Evolutionary conservation across 805 yeast species (phyloP).

Genomic region (Grigorovia humatica): DNA sequence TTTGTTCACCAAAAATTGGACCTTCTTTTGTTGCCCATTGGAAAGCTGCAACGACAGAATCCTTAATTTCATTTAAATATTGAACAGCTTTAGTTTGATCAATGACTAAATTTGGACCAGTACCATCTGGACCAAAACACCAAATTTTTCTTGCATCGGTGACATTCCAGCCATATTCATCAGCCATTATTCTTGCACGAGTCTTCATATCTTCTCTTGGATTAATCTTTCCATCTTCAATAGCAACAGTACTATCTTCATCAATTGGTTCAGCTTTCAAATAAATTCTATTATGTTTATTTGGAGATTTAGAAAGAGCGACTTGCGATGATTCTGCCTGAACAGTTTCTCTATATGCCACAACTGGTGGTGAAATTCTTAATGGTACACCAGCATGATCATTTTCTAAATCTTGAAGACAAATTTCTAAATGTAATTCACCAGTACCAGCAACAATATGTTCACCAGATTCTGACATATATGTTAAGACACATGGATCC

Average conservation of each 20-base stretch:
- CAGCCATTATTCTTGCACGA: slow-evolving; percentile 98
- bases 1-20: slow-evolving; percentile 92
- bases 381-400: slow-evolving; percentile 99
- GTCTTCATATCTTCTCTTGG: slow-evolving; percentile 98
- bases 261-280: slow-evolving; percentile 92
- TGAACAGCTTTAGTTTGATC: slow-evolving; percentile 99
- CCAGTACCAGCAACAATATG: slow-evolving; percentile 99
- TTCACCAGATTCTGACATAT: slow-evolving; percentile 92
- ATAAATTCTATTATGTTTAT: slow-evolving; percentile 99
- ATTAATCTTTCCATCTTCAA: slow-evolving; percentile 83
- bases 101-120: slow-evolving; percentile 96
- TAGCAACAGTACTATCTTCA: slow-evolving; percentile 86
- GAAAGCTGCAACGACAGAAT: slow-evolving; percentile 98
- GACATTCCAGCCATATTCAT: slow-evolving; percentile 98
- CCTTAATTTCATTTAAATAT: slow-evolving; percentile 98
- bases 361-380: slow-evolving; percentile 95
- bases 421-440: slow-evolving; percentile 98
- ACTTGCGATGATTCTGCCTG: slow-evolving; percentile 84
- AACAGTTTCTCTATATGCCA: slow-evolving; percentile 97
- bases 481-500: slow-evolving; percentile 92
- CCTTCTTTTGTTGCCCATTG: slow-evolving; percentile 99
- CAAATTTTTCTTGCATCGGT: slow-evolving; percentile 99
- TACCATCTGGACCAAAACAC: slow-evolving; percentile 99
- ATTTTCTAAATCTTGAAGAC: slow-evolving; percentile 89
- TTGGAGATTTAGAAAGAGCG: slow-evolving; percentile 98